Evolutionary conservation across 139 green algal genomes (phyloP), one percentile per base, ranked within the genome.

Genomic region (Chlorella vulgaris): DNA sequence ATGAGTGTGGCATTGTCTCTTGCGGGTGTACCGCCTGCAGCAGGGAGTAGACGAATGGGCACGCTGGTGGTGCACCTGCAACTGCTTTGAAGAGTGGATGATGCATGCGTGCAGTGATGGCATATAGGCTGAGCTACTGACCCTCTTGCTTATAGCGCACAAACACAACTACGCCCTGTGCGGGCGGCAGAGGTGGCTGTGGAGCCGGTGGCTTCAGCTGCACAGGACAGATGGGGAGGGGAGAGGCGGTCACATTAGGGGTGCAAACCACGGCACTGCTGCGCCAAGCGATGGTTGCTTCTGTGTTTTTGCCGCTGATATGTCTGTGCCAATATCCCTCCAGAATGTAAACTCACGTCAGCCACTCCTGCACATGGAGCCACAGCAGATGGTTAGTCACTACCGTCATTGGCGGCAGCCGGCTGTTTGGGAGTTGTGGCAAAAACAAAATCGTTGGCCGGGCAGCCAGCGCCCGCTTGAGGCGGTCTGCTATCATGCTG

Each of bases 81-180:
- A 15, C 10, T 15, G 47, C 47, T 58, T 58, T n/a, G n/a, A n/a
- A n/a, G n/a, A 15, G 47, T 58, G 47, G 13, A 58, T 58, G 47
- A 10, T 10, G 15, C 13, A 58, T 10, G 47, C 47, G 47, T 58
- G 47, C 13, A 15, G 10, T 58, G 47, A 15, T 15, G 47, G 15
- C 47, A 58, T n/a, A 15, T 58, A 15, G 47, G 47, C 10, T 58
- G 47, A 33, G 40, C 43, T 24, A 21, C 39, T 15, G 39, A 75
- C 68, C 68, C 38, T 26, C 21, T 7, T 65, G 35, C 50, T 78
- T 78, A 33, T 67, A 78, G 1, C 38, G 28, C 2, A 78, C 70
- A 22, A 67, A 10, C 4, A 78, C 53, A 3, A 42, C 47, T 7
- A 78, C 50, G 47, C 70, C 70, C 13, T 77, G 69, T 3, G 40